Evolutionary conservation across 179 eudicot species (phyloP), one percentile per base, ranked within the genome.

Genomic region (Carnegiea gigantea): DNA sequence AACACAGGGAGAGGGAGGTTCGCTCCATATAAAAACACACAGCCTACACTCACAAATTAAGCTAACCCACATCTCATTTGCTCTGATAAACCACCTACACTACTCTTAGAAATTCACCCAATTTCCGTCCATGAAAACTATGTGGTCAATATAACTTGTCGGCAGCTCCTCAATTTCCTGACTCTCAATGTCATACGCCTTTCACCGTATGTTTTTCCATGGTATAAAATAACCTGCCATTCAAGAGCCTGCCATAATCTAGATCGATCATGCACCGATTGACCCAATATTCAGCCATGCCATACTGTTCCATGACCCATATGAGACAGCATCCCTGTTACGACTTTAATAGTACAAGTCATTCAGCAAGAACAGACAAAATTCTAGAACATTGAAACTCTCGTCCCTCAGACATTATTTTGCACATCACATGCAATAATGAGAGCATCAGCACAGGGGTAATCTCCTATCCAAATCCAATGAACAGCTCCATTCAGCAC

Each of bases 381-480:
- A 5, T 14, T 2, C 64, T 7, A 26, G 12, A 28, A 15, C 40
- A 11, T 12, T 40, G 7, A 46, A 53, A 1, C 51, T 7, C 21
- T 53, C 40, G 53, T 8, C 12, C 78, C 15, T 5, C 15, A 23
- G 78, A 15, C 44, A 23, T 49, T 23, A 75, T 24, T 75, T 49
- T 53, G 64, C 65, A 75, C 62, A 75, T 75, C 64, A 53, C 26
- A 75, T 2, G 40, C 43, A 6, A 75, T 15, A 75, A 75, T 33
- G 28, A 21, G 44, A 53, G 78, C 30, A 49, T 57, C 78, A 75
- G 1, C 15, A 12, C 11, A 17, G 5, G 78, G 44, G 24, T 75
- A 64, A 26, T 18, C 49, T 28, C 78, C 65, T 13, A 75, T 53
- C 78, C 65, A 75, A 53, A 75, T 53, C 78, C 78, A 75, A 53